A percentile compares a stretch with the other conserved stretches of the same genome.
phyloP scores from a whole-genome alignment of 2,329 filamentous ascomycete genomes.

The Chrysoporthe cubensis region DNA sequence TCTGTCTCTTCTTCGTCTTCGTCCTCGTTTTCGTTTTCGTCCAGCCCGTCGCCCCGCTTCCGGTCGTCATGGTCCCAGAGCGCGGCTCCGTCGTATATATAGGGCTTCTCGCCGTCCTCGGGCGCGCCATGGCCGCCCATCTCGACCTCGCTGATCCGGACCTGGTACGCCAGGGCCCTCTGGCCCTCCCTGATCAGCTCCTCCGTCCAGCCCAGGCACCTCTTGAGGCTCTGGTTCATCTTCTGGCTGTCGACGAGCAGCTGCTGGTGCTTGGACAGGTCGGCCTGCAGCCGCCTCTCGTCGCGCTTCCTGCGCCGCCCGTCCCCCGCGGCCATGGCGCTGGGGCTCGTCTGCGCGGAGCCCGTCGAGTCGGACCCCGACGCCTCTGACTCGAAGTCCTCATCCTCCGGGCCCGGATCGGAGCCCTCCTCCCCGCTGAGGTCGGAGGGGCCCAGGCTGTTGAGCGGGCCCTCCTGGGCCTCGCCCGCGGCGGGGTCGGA shows the following conservation, averaged over 20 bases:
- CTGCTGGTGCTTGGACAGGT: constrained; percentile 87
- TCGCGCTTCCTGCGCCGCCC: constrained; percentile 69
- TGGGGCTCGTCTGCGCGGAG: constrained; percentile 46
- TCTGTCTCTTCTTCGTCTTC: neutral
- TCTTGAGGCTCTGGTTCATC: constrained; percentile 91
- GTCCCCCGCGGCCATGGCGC: constrained; percentile 47
- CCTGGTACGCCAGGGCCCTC: constrained; percentile 82
- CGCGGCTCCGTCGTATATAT: constrained; percentile 27
- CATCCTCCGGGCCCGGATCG: constrained; percentile 38
- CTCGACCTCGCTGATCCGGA: constrained; percentile 77
- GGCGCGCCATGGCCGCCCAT: constrained; percentile 76
- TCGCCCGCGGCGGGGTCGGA: constrained; percentile 49
- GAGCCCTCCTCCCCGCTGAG: constrained; percentile 54
- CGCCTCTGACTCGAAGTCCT: constrained; percentile 52
- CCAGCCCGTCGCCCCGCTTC: constrained; percentile 3
- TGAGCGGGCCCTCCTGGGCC: constrained; percentile 43
- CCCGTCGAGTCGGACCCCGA: constrained; percentile 44
- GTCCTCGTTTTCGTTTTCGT: constrained; percentile 13
- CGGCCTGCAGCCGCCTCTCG: constrained; percentile 80
- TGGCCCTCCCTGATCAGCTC: constrained; percentile 86
- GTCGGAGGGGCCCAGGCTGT: constrained; percentile 52
- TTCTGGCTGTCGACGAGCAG: constrained; percentile 88
- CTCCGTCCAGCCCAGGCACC: constrained; percentile 88
- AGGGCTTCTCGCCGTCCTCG: constrained; percentile 63
- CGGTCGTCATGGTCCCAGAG: constrained; percentile 24